Conservation (phyloP, 2,329 filamentous ascomycete genomes). For the Scolecobasidium constrictum region DNA sequence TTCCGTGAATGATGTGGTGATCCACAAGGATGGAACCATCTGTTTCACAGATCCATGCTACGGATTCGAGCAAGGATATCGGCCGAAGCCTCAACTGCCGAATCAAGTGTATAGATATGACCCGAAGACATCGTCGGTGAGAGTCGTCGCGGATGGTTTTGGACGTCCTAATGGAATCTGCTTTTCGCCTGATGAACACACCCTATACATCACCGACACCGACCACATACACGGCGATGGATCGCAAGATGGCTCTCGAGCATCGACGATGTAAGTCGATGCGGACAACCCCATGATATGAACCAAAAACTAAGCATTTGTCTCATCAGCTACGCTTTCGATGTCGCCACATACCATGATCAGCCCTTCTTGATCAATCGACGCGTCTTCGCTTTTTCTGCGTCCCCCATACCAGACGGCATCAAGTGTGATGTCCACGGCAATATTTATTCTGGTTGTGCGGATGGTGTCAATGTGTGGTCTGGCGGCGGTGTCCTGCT, state of each 20-base stretch:
- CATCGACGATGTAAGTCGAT: neutral
- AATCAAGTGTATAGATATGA: slow-evolving; percentile 33
- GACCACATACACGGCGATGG: slow-evolving; percentile 11
- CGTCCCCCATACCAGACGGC: slow-evolving; percentile 16
- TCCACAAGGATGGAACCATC: slow-evolving; percentile 26
- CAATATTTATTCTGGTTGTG: slow-evolving; percentile 42
- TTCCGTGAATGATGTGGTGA: slow-evolving; percentile 11
- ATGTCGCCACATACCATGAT: slow-evolving; percentile 12
- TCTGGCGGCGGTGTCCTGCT: slow-evolving; percentile 32
- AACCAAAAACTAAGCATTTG: too few species aligned
- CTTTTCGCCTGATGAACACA: slow-evolving; percentile 31
- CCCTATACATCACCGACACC: slow-evolving; percentile 35
- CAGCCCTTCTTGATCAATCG: slow-evolving; percentile 14
- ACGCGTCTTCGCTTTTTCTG: slow-evolving; percentile 16
- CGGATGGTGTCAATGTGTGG: slow-evolving; percentile 42
- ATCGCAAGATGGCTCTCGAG: neutral
- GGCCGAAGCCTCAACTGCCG: slow-evolving; percentile 20
- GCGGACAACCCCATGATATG: too few species aligned
- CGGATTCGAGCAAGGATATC: slow-evolving; percentile 21
- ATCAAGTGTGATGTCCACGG: slow-evolving; percentile 28
- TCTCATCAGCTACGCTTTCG: slow-evolving; percentile 16
- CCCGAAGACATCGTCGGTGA: slow-evolving; percentile 28
- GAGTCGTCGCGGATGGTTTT: slow-evolving; percentile 30
- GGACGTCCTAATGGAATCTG: slow-evolving; percentile 35
- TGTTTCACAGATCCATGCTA: slow-evolving; percentile 40